Conservation (phyloP, 495 filamentous ascomycete species). For the Elasticomyces elasticus region DNA sequence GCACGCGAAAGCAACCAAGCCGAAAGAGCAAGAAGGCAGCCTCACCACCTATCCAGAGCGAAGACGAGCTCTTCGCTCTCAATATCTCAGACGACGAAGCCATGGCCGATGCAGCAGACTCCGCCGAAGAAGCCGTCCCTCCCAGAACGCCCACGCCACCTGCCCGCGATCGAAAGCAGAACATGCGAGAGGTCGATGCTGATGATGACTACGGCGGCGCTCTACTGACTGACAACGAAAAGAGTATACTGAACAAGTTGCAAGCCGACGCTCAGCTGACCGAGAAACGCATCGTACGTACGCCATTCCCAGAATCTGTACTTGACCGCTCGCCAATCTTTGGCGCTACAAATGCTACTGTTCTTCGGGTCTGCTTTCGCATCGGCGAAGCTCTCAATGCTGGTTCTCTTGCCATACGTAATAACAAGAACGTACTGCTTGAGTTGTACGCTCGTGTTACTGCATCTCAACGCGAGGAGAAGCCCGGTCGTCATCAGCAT, state of each 20-base stretch:
- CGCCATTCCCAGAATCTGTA: conserved; percentile 39
- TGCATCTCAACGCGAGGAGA: conserved; percentile 40
- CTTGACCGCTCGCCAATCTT: conserved; percentile 43
- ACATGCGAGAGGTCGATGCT: conserved; percentile 9
- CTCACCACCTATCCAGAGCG: not conserved
- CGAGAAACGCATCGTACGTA: conserved; percentile 35
- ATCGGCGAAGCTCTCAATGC: conserved; percentile 44
- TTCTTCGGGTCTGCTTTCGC: conserved; percentile 52
- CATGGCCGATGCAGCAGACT: conserved; percentile 21
- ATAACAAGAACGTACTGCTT: conserved; percentile 39
- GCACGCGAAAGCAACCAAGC: not conserved
- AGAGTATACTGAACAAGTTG: conserved; percentile 7
- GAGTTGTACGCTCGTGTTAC: conserved; percentile 51
- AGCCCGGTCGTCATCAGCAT: conserved; percentile 38
- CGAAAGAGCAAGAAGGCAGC: not conserved
- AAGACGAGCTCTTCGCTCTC: conserved; percentile 2
- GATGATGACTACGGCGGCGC: conserved; percentile 19
- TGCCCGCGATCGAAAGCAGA: conserved; percentile 8
- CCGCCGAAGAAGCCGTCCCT: not conserved
- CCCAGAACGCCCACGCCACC: conserved; percentile 8
- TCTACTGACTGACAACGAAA: conserved; percentile 12
- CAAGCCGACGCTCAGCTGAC: not conserved
- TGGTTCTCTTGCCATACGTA: conserved; percentile 34
- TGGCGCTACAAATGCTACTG: conserved; percentile 38
- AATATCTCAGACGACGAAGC: conserved; percentile 22